These are phyloP conservation scores for Lipomyces oligophaga DNA, from an alignment of 805 yeast species.

Conservation along the genomic window DNA sequence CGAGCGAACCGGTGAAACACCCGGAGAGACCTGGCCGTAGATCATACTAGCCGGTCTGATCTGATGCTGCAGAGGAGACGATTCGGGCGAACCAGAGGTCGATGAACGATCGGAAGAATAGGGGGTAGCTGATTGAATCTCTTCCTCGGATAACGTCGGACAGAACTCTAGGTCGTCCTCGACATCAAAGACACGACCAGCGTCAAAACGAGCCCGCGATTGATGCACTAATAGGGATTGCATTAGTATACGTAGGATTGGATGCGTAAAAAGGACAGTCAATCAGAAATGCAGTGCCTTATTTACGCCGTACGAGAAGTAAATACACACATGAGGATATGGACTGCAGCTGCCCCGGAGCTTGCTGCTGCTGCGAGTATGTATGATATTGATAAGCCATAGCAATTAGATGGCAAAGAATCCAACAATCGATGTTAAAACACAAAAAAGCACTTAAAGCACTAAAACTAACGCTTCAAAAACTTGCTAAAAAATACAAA, in stretches of 20 bases:
- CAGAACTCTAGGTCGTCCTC: slow-evolving; percentile 73
- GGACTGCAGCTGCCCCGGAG: background rate
- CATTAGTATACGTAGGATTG: background rate
- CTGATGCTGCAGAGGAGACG: slow-evolving; percentile 29
- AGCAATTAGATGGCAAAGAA: background rate
- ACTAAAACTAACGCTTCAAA: too few relatives aligned
- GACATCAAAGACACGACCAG: slow-evolving; percentile 63
- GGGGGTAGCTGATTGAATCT: slow-evolving; percentile 21
- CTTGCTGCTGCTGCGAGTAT: slow-evolving; percentile 11
- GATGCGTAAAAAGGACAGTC: background rate
- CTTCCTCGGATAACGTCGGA: slow-evolving; percentile 41
- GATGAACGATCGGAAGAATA: slow-evolving; percentile 29
- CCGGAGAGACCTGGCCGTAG: slow-evolving; percentile 24
- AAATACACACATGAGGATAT: too few relatives aligned
- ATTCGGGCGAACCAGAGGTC: slow-evolving; percentile 30
- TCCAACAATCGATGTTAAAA: too few relatives aligned
- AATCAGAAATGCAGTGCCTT: background rate
- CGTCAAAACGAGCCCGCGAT: slow-evolving; percentile 45
- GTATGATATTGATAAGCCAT: slow-evolving; percentile 22
- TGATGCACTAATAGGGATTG: slow-evolving; percentile 12
- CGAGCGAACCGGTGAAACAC: slow-evolving; percentile 16
- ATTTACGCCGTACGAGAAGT: too few relatives aligned
- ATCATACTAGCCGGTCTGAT: slow-evolving; percentile 11
- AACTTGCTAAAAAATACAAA: too few relatives aligned
- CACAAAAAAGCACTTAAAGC: too few relatives aligned